A percentile compares a stretch with the other conserved stretches of the same genome.
Conservation (phyloP, 495 filamentous ascomycete species). For the Delitschia confertaspora region DNA sequence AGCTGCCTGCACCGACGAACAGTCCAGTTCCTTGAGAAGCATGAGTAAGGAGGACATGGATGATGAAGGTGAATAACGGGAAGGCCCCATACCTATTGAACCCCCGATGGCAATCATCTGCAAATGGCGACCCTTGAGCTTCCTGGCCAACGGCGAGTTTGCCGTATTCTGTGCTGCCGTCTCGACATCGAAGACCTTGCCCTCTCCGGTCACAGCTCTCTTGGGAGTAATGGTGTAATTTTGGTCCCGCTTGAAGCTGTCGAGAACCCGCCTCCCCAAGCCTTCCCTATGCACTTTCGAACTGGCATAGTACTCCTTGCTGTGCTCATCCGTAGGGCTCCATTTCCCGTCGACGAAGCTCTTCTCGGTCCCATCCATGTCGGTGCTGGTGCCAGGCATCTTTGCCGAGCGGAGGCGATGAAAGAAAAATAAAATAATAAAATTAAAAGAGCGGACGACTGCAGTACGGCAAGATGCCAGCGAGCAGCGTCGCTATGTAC, state of each 20-base stretch:
- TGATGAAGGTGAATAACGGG: background rate
- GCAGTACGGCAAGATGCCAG: background rate
- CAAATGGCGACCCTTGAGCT: conserved; percentile 74
- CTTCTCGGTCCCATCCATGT: conserved; percentile 20
- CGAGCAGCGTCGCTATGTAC: background rate
- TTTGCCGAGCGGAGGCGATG: background rate
- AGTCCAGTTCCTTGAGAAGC: conserved; percentile 63
- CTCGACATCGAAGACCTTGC: conserved; percentile 64
- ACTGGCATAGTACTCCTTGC: conserved; percentile 22
- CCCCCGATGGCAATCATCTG: conserved; percentile 98
- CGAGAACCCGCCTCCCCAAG: conserved; percentile 34
- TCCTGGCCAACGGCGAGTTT: conserved; percentile 62
- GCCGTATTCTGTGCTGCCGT: conserved; percentile 67
- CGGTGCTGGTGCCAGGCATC: conserved; percentile 4
- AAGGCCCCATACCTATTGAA: conserved; percentile 70
- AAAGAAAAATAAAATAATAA: background rate
- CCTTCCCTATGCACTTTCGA: conserved; percentile 18
- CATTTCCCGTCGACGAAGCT: conserved; percentile 12
- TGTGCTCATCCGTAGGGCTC: conserved; percentile 10
- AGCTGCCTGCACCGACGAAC: conserved; percentile 78
- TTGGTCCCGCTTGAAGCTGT: conserved; percentile 79
- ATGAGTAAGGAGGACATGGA: conserved; percentile 1
- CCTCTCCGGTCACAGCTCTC: conserved; percentile 46
- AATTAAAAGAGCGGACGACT: background rate
- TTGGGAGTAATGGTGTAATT: conserved; percentile 51